These are phyloP conservation scores for Nannochloris sp. DNA, from an alignment of 139 green algal genomes.

Conservation along the genomic window DNA sequence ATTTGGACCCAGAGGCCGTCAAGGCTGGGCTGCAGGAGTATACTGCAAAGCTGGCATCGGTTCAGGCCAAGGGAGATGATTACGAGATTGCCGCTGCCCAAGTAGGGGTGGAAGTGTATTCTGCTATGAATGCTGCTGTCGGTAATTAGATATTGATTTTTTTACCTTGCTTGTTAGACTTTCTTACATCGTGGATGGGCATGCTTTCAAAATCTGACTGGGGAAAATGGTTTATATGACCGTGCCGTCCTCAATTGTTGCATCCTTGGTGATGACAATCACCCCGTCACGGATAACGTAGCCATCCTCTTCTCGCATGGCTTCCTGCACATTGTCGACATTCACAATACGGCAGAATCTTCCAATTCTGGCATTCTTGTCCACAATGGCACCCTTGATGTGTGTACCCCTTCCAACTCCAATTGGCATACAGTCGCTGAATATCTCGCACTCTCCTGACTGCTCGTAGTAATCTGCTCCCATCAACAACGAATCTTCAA, in stretches of 20 bases:
- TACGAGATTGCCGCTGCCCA: constrained; percentile 73
- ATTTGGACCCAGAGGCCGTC: constrained; percentile 63
- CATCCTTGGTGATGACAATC: constrained; percentile 91
- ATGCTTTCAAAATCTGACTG: neutral
- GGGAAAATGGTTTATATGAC: constrained; percentile 14
- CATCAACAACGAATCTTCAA: constrained; percentile 74
- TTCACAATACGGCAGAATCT: constrained; percentile 60
- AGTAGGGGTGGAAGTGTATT: constrained; percentile 84
- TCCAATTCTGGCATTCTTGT: constrained; percentile 94
- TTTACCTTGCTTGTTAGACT: neutral
- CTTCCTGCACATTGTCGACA: constrained; percentile 67
- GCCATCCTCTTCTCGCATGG: constrained; percentile 74
- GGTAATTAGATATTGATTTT: constrained; percentile 15
- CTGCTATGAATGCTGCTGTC: constrained; percentile 64
- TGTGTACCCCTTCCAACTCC: constrained; percentile 78
- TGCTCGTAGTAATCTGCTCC: constrained; percentile 98
- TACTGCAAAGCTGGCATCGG: constrained; percentile 56
- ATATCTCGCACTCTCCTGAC: constrained; percentile 51
- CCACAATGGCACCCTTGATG: constrained; percentile 89
- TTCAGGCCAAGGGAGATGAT: constrained; percentile 64
- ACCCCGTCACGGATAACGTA: constrained; percentile 97
- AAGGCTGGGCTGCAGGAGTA: constrained; percentile 63
- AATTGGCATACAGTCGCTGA: constrained; percentile 80
- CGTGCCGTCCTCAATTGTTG: constrained; percentile 58
- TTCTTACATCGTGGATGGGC: neutral